Evolutionary conservation across 495 filamentous ascomycete species (phyloP).

Genomic region (Hypoxylon lenormandii): DNA sequence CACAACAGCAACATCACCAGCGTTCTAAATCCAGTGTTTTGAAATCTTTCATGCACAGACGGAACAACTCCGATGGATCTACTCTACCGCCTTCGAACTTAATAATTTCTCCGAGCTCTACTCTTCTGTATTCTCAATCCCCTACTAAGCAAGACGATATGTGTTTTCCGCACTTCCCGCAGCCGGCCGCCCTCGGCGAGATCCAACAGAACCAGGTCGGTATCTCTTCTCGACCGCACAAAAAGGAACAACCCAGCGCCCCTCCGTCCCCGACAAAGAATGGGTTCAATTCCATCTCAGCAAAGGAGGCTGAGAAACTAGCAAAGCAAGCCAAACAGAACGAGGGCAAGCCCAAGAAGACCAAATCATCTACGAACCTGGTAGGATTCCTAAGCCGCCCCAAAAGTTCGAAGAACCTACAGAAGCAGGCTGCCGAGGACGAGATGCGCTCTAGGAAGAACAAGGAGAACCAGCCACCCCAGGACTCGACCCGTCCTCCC

Average conservation of each 20-base stretch:
- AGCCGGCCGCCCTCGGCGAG: constrained; percentile 62
- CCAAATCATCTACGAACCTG: constrained; percentile 84
- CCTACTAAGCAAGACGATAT: constrained; percentile 47
- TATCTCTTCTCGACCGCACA: constrained; percentile 52
- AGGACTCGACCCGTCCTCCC: constrained; percentile 69
- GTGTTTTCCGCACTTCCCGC: constrained; percentile 42
- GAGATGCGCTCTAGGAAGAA: constrained; percentile 66
- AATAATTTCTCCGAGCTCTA: constrained; percentile 38
- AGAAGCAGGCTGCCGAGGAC: constrained; percentile 55
- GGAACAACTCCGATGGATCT: constrained; percentile 62
- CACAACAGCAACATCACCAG: constrained; percentile 46
- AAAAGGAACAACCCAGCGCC: constrained; percentile 51
- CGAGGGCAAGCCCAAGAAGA: constrained; percentile 76
- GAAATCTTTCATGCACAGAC: constrained; percentile 67
- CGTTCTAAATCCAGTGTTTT: constrained; percentile 70
- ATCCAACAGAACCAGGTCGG: constrained; percentile 63
- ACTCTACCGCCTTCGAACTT: constrained; percentile 53
- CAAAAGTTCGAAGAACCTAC: constrained; percentile 69
- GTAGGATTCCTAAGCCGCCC: constrained; percentile 71
- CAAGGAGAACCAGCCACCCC: constrained; percentile 78
- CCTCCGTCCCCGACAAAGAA: constrained; percentile 69
- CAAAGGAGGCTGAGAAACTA: constrained; percentile 67
- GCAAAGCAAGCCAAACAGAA: constrained; percentile 59
- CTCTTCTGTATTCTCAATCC: constrained; percentile 36
- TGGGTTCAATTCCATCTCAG: constrained; percentile 73